Percentiles rank a stretch among this genome's conserved stretches.
Evolutionary conservation across 306 rosid genomes (phyloP).

Genomic region (Parietaria judaica): DNA sequence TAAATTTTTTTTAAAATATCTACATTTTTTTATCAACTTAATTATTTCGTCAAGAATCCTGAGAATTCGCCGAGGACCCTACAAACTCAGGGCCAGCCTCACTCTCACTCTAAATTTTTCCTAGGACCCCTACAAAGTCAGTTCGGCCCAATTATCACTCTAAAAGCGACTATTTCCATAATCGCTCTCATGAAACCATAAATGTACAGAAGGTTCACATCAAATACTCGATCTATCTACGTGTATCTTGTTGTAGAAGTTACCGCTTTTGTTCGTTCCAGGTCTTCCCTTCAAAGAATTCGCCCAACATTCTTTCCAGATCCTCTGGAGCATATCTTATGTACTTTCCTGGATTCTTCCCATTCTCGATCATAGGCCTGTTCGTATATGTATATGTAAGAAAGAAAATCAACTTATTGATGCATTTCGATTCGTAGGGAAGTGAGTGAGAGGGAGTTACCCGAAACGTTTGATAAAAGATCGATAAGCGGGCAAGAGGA

Average conservation of each 20-base stretch:
- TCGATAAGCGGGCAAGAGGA: conserved; percentile 88
- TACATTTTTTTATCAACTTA: no score
- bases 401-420: background rate
- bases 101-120: no score
- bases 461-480: conserved; percentile 84
- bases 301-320: conserved; percentile 76
- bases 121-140: no score
- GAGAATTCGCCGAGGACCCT: no score
- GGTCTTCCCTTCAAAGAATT: conserved; percentile 84
- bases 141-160: no score
- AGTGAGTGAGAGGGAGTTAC: conserved; percentile 17
- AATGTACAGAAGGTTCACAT: no score
- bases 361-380: conserved; percentile 88
- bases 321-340: conserved; percentile 55
- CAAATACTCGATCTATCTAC: no score
- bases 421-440: background rate
- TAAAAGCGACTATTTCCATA: no score
- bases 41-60: no score
- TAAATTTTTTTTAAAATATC: no score
- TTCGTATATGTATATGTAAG: background rate
- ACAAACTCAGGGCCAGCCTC: no score
- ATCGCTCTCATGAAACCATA: no score
- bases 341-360: conserved; percentile 74
- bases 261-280: conserved; percentile 79
- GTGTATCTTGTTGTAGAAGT: background rate